These are phyloP conservation scores for Brassica incana DNA, from an alignment of 345 rosid genomes.

Conservation along the genomic window DNA sequence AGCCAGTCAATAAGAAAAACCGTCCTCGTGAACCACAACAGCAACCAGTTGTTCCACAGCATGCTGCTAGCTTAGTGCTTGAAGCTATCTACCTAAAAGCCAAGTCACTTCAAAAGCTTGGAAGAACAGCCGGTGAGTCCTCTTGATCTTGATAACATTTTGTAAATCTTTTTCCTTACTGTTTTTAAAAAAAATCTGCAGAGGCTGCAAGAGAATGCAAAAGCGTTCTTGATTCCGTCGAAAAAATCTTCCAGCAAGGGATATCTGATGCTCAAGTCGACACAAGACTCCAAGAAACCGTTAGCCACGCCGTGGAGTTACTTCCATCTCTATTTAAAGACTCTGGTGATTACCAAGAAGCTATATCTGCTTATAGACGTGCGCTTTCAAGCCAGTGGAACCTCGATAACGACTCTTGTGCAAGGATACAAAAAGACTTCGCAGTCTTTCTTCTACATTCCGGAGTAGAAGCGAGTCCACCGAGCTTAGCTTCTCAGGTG, in stretches of 20 bases:
- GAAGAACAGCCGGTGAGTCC: conserved; percentile 59
- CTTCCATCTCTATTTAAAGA: conserved; percentile 87
- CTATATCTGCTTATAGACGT: conserved; percentile 74
- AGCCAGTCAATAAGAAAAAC: conserved; percentile 49
- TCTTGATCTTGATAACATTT: background rate
- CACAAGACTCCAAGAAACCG: conserved; percentile 66
- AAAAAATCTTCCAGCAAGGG: conserved; percentile 77
- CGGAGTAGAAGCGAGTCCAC: conserved; percentile 81
- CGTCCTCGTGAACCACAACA: conserved; percentile 57
- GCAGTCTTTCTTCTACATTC: conserved; percentile 81
- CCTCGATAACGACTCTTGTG: conserved; percentile 69
- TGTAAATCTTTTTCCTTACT: background rate
- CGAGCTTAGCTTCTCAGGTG: conserved; percentile 70
- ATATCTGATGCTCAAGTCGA: conserved; percentile 86
- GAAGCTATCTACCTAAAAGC: conserved; percentile 90
- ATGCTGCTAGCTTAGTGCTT: conserved; percentile 82
- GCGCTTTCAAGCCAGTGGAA: conserved; percentile 91
- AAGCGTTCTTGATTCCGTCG: conserved; percentile 86
- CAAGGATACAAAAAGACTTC: conserved; percentile 81
- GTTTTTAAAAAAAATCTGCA: conserved; percentile 30
- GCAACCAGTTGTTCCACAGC: conserved; percentile 58
- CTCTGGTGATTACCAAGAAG: conserved; percentile 67
- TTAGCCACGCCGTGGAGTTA: conserved; percentile 85
- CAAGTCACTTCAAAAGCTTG: conserved; percentile 91
- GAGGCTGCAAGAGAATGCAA: conserved; percentile 87